Evolutionary conservation across 495 filamentous ascomycete genomes (phyloP), one percentile per base, ranked within the genome.

Genomic region (Rostrohypoxylon terebratum): DNA sequence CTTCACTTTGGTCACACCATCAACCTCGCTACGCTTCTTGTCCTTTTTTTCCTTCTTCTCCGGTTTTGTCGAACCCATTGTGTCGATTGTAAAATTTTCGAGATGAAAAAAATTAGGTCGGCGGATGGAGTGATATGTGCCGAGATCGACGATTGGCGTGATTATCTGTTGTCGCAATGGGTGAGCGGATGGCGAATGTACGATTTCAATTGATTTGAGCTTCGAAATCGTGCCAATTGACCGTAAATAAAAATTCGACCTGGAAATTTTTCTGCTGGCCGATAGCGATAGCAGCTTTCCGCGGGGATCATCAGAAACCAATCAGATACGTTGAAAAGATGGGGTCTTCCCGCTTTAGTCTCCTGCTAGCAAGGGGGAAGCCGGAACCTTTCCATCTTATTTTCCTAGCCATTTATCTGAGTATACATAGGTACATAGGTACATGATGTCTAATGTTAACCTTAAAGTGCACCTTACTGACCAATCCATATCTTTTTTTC

Each of bases 11-110:
- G 86, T 83, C 63, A 94, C 90, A 63, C 92, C 93, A 77, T 93
- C 89, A 75, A 86, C 91, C 69, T 93, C 91, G 77, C 89, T 83
- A 68, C 89, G 89, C 84, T 92, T 92, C 82, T 92, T 90, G 54
- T 86, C 83, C 83, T 90, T 91, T 84, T 91, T 92, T 68, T 90
- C 85, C 78, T 89, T 91, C 75, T 90, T 91, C 74, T 90, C 84
- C 33, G 80, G 81, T 65, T 82, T 82, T 11, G 73, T 77, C 64
- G 75, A 23, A 16, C 70, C 62, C 81, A 81, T 77, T 45, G 58
- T 77, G 57, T n/a, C 23, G 33, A 40, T 45, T 20, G 5, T n/a
- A 31, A 25, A 53, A 31, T 9, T 10, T n/a, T 13, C 2, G n/a
- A 31, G 8, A 4, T 2, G 18, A 14, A 28, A 1, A 6, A 53